Conservation (phyloP, 1,284 basidiomycete species). For the Ganoderma resinaceum region DNA sequence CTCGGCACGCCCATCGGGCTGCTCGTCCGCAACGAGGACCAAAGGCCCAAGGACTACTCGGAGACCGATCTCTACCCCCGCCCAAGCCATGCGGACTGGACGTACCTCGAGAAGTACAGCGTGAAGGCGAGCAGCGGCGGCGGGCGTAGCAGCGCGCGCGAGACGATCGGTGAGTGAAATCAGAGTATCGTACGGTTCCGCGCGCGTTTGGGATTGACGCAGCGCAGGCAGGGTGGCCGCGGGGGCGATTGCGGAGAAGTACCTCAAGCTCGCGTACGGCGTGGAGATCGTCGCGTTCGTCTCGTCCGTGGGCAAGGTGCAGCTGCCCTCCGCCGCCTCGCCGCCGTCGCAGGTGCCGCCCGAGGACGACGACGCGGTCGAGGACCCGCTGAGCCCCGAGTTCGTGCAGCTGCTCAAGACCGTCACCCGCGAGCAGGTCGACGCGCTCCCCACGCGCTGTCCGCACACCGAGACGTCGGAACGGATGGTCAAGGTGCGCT, state of each 20-base stretch:
- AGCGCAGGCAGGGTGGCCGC: constrained; percentile 90
- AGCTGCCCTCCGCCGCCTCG: constrained; percentile 66
- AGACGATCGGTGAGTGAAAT: constrained; percentile 84
- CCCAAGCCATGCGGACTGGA: constrained; percentile 98
- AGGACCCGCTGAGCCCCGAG: constrained; percentile 85
- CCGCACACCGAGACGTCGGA: constrained; percentile 90
- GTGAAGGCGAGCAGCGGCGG: constrained; percentile 98
- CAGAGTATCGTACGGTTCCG: constrained; percentile 13
- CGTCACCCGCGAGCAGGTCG: constrained; percentile 89
- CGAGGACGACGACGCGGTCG: constrained; percentile 73
- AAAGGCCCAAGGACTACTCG: constrained; percentile 97
- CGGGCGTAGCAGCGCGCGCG: constrained; percentile 92
- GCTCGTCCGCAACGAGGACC: constrained; percentile 97
- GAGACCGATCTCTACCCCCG: constrained; percentile 98
- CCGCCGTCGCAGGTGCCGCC: constrained; percentile 50
- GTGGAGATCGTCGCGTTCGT: constrained; percentile 98
- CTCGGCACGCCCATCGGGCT: constrained; percentile 97
- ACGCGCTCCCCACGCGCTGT: constrained; percentile 89
- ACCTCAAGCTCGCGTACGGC: constrained; percentile 87
- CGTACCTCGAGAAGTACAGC: constrained; percentile 98
- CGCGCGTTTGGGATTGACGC: neutral
- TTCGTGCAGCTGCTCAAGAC: constrained; percentile 84
- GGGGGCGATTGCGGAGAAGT: constrained; percentile 97
- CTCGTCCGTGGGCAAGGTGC: constrained; percentile 93
- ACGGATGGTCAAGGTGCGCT: constrained; percentile 86